Base-by-base conservation (phyloP, 345 rosid genomes). In the Citrus hindsii region DNA sequence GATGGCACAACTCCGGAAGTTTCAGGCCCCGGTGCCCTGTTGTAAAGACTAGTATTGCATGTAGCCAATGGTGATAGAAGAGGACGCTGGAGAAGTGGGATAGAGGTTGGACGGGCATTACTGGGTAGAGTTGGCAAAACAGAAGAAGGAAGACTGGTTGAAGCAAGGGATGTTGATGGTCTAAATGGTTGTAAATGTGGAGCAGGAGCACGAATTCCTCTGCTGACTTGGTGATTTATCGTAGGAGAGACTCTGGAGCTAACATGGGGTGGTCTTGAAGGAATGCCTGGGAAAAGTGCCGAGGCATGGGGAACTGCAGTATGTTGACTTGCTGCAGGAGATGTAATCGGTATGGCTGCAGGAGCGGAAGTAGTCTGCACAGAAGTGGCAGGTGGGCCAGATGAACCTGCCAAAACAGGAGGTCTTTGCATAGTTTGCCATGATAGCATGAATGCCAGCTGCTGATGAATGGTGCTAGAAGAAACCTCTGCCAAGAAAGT, bases 131-230 rank as follows among this genome's bases (percentile, higher is more conserved):
- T 75, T 12, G 72, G 55, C 37, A 79, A 63, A 56, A 30, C 22
- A 2, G 86, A 12, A 73, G 85, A 76, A n/a, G 82, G 63, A 73
- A 68, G 40, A 68, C 71, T 48, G 35, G 58, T 35, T 0, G 84
- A 59, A 16, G 78, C 4, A 22, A 74, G 16, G 18, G 85, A 69
- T 58, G 76, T 5, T 18, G 86, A 70, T 72, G 89, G 66, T 78
- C 92, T 87, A 65, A 85, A 82, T 67, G 78, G 80, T 37, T 84
- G 91, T 74, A 89, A 38, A 80, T 90, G 91, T 3, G 92, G 90
- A 55, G 93, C 87, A 76, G 88, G 90, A 64, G 88, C 83, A 68
- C 88, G 86, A 76, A 79, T 56, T 78, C 85, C 89, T 70, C 78
- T 77, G 46, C 85, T 61, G n/a, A 70, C 55, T 75, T 79, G 90